Percentiles rank a stretch among this genome's conserved stretches.
These are phyloP conservation scores for Colletotrichum liriopes DNA, from an alignment of 2,329 filamentous ascomycete genomes.

Conservation along the genomic window DNA sequence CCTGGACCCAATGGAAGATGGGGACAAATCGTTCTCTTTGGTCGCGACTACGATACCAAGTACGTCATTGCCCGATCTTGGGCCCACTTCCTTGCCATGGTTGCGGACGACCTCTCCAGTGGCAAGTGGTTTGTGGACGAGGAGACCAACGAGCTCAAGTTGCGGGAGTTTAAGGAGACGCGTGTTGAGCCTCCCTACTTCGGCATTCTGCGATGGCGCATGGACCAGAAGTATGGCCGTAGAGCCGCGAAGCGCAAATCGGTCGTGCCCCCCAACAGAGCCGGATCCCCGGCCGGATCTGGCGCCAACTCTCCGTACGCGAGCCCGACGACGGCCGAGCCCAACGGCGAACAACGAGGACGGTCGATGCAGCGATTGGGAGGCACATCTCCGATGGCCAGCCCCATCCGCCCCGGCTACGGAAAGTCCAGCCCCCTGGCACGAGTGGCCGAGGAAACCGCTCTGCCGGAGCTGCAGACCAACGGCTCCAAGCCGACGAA, in stretches of 20 bases:
- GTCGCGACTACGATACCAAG: conserved; percentile 98
- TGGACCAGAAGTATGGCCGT: conserved; percentile 94
- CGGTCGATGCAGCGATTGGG: conserved; percentile 80
- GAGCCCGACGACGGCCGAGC: conserved; percentile 65
- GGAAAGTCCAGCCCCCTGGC: conserved; percentile 81
- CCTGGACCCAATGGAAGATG: conserved; percentile 92
- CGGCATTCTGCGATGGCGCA: conserved; percentile 94
- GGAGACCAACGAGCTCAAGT: conserved; percentile 90
- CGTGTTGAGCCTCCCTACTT: conserved; percentile 95
- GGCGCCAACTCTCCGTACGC: conserved; percentile 74
- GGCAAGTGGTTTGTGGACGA: conserved; percentile 95
- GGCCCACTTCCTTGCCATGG: conserved; percentile 86
- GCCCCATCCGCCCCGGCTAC: conserved; percentile 73
- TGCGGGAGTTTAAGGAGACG: conserved; percentile 90
- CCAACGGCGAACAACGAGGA: conserved; percentile 74
- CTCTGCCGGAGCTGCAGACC: conserved; percentile 54
- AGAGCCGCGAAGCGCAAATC: conserved; percentile 70
- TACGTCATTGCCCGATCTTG: conserved; percentile 96
- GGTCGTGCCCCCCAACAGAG: conserved; percentile 57
- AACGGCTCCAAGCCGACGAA: conserved; percentile 62
- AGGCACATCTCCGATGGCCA: conserved; percentile 74
- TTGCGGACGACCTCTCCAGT: conserved; percentile 92
- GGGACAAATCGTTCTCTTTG: conserved; percentile 97
- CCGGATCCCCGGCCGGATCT: conserved; percentile 63
- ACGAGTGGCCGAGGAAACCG: conserved; percentile 79